Conservation (phyloP, 129 eudicot genomes). For the Escallonia rubra region DNA sequence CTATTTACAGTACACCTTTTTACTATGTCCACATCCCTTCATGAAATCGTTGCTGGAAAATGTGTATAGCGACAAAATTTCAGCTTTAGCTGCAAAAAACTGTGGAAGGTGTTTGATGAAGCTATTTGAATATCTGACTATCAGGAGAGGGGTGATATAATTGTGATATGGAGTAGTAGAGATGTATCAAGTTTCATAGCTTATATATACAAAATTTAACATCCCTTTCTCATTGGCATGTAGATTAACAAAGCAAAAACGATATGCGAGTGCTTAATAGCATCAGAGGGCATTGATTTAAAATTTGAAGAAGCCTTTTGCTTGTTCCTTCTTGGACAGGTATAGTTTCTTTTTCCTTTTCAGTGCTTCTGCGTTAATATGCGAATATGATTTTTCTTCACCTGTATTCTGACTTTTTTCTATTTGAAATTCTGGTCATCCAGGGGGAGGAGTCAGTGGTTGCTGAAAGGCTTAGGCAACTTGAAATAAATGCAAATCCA, state of each 20-base stretch:
- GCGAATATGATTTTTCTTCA: not conserved
- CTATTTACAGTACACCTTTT: no score
- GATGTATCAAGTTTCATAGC: not conserved
- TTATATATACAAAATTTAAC: not conserved
- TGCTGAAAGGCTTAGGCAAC: constrained; percentile 64
- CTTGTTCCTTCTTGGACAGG: constrained; percentile 91
- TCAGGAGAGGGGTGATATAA: not conserved
- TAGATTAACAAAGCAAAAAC: constrained; percentile 72
- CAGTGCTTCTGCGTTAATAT: not conserved
- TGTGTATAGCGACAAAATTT: no score
- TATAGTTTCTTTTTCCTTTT: constrained; percentile 17
- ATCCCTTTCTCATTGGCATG: constrained; percentile 6
- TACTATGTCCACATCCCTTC: no score
- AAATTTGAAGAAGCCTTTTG: constrained; percentile 93
- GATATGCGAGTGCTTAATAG: constrained; percentile 74
- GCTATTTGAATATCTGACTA: constrained; percentile 8
- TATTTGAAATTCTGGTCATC: constrained; percentile 1
- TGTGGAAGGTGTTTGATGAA: not conserved
- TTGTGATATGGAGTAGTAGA: not conserved
- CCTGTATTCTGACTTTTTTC: constrained; percentile 9
- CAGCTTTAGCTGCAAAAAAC: no score
- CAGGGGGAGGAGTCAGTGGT: constrained; percentile 86
- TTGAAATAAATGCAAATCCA: constrained; percentile 42
- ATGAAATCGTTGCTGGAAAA: no score
- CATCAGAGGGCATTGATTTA: constrained; percentile 77